Evolutionary conservation across 2,329 filamentous ascomycete species (phyloP).

Genomic region (Dryadomyces sulphureus): DNA sequence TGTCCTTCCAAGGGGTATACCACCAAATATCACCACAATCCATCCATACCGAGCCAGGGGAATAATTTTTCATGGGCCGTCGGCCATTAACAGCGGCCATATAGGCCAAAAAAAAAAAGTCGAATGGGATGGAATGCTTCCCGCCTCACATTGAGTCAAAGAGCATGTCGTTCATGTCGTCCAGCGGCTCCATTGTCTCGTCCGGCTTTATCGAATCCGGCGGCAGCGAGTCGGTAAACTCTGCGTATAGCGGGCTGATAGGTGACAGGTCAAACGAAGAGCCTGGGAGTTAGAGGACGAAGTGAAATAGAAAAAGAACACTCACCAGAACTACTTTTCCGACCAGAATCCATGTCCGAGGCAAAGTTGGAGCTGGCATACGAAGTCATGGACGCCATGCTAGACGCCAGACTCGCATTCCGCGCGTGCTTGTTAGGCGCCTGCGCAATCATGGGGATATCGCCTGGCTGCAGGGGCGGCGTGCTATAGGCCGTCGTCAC

Average conservation of each 20-base stretch:
- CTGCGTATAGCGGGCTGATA: background rate
- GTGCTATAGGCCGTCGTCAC: background rate
- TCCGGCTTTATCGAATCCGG: background rate
- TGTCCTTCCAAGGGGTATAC: background rate
- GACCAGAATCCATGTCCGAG: background rate
- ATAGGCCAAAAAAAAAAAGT: background rate
- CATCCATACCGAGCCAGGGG: background rate
- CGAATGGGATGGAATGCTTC: too few relatives aligned
- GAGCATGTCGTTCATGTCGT: background rate
- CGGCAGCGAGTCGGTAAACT: background rate
- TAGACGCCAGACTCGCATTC: background rate
- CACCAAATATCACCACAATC: background rate
- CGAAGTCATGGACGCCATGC: background rate
- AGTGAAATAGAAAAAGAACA: background rate
- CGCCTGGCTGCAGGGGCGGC: background rate
- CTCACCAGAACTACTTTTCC: background rate
- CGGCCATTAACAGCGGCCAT: too few relatives aligned
- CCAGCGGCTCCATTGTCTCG: background rate
- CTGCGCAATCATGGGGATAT: background rate
- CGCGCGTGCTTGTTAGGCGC: background rate
- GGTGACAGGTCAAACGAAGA: background rate
- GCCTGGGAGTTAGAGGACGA: background rate
- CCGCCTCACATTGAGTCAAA: background rate
- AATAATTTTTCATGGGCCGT: background rate
- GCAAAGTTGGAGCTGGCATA: background rate